Percentiles rank a stretch among this genome's conserved stretches.
Evolutionary conservation across 768 basidiomycete species (phyloP).

Genomic region (Collybia sp.): DNA sequence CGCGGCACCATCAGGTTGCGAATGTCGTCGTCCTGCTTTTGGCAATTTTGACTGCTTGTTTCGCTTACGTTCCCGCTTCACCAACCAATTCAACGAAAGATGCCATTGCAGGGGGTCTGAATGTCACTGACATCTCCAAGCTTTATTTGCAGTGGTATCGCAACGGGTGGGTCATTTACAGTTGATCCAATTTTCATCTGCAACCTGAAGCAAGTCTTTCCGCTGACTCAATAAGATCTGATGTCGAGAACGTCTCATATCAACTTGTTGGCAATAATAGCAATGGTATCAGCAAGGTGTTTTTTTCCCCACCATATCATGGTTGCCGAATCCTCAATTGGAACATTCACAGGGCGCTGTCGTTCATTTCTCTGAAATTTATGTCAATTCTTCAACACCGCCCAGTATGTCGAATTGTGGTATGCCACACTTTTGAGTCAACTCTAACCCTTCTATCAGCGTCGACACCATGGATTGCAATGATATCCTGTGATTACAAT

Average conservation of each 20-base stretch:
- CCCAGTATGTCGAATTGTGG: slow-evolving; percentile 35
- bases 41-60: slow-evolving; percentile 10
- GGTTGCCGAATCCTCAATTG: background rate
- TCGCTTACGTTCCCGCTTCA: slow-evolving; percentile 65
- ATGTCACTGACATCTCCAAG: slow-evolving; percentile 52
- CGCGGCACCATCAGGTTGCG: too few relatives aligned
- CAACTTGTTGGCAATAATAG: slow-evolving; percentile 50
- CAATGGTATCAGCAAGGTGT: slow-evolving; percentile 51
- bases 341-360: slow-evolving; percentile 58
- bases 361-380: slow-evolving; percentile 76
- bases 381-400: slow-evolving; percentile 41
- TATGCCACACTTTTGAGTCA: background rate
- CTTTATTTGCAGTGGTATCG: slow-evolving; percentile 60
- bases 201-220: slow-evolving; percentile 2
- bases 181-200: background rate
- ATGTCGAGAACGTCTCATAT: slow-evolving; percentile 51
- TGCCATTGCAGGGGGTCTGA: slow-evolving; percentile 36
- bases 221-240: slow-evolving; percentile 35
- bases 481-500: slow-evolving; percentile 80
- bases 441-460: slow-evolving; percentile 29
- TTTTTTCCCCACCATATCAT: background rate
- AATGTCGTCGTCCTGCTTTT: slow-evolving; percentile 1
- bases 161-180: slow-evolving; percentile 33
- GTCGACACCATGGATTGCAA: slow-evolving; percentile 86
- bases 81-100: slow-evolving; percentile 61